Conservation (phyloP, 176 grass and related monocot genomes). For the Guadua angustifolia region DNA sequence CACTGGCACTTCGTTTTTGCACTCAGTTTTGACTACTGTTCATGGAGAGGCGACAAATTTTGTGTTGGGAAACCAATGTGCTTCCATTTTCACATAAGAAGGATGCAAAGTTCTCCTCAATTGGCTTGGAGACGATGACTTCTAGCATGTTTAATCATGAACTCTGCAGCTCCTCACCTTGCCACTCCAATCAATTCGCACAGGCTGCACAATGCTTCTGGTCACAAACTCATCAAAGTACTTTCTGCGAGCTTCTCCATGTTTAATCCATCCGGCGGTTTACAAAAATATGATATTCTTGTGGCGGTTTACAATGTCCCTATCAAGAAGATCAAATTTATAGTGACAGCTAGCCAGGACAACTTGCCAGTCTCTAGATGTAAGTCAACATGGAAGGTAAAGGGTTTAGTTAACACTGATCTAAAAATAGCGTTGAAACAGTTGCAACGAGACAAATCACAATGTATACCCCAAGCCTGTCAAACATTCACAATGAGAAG, state of each 20-base stretch:
- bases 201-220: constrained; percentile 25
- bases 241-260: too few species aligned
- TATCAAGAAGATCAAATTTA: neutral
- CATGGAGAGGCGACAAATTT: constrained; percentile 17
- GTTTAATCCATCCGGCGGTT: too few species aligned
- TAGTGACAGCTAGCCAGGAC: too few species aligned
- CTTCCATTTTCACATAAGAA: neutral
- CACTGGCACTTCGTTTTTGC: neutral
- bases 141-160: constrained; percentile 49
- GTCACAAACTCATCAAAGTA: constrained; percentile 42
- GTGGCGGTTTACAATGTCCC: neutral
- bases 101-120: constrained; percentile 43
- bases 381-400: neutral
- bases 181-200: constrained; percentile 13
- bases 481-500: neutral
- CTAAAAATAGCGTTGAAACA: neutral
- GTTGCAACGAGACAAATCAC: neutral
- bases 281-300: neutral
- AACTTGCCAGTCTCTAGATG: neutral
- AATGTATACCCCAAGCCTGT: neutral
- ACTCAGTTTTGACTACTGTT: neutral
- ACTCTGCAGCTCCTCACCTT: constrained; percentile 34
- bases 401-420: neutral
- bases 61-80: neutral
- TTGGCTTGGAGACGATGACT: constrained; percentile 32